Conservation (phyloP, 169 alveolate species). For the Plasmodium yoelii region DNA sequence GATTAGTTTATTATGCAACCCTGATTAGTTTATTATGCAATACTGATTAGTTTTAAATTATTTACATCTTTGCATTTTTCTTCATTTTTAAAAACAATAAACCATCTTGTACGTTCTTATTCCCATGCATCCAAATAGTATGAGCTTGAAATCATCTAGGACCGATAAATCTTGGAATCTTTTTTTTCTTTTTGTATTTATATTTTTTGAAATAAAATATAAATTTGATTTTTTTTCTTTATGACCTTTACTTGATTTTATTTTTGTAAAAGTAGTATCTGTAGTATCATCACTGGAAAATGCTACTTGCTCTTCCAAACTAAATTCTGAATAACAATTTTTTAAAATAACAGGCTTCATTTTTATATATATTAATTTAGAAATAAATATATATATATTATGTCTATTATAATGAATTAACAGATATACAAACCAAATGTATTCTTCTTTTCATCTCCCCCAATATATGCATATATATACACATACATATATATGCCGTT, state of each 20-base stretch:
- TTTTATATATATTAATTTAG: not conserved
- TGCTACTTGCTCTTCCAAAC: conserved; percentile 22
- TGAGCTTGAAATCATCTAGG: conserved; percentile 48
- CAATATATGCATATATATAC: not conserved
- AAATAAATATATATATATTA: no score
- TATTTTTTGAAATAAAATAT: not conserved
- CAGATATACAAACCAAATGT: no score
- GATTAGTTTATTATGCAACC: no score
- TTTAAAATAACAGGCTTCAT: conserved; percentile 21
- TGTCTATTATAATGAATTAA: no score
- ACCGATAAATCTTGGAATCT: conserved; percentile 14
- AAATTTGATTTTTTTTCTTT: conserved; percentile 12
- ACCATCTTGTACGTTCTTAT: conserved; percentile 57
- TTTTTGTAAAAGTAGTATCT: conserved; percentile 33
- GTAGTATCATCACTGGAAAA: conserved; percentile 68
- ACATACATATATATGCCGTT: not conserved
- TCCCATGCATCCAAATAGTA: conserved; percentile 70
- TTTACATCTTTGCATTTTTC: not conserved
- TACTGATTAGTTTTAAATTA: no score
- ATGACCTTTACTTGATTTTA: not conserved
- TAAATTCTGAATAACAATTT: conserved; percentile 21
- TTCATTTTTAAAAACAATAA: conserved; percentile 15
- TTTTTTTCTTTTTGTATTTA: conserved; percentile 5
- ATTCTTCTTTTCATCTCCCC: no score
- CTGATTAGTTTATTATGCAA: no score